phyloP scores from a whole-genome alignment of 192 early-diverging fungal species.

The Chytriomyces hyalinus region DNA sequence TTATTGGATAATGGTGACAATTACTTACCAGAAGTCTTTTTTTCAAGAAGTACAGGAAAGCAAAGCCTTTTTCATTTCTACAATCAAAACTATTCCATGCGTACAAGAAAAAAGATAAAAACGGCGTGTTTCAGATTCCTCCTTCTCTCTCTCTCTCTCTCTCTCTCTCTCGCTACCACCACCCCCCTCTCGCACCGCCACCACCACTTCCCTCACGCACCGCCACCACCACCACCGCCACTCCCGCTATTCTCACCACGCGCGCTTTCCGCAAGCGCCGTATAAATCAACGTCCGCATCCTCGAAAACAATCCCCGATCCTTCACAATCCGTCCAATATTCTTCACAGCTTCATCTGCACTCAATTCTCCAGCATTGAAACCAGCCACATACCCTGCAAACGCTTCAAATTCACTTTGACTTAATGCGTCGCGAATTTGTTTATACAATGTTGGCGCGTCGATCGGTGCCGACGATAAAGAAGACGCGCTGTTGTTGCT shows the following conservation, averaged over 20 bases:
- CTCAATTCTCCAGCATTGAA: conserved; percentile 49
- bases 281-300: conserved; percentile 50
- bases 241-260: background rate
- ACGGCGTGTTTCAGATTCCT: no score
- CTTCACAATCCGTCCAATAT: conserved; percentile 46
- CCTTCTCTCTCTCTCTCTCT: no score
- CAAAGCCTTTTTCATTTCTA: no score
- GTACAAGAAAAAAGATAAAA: no score
- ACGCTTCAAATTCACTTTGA: conserved; percentile 53
- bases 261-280: conserved; percentile 47
- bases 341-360: conserved; percentile 47
- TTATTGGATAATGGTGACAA: no score
- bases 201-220: no score
- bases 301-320: conserved; percentile 40
- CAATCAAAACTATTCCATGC: no score
- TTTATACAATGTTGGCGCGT: conserved; percentile 53
- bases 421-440: conserved; percentile 46
- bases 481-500: background rate
- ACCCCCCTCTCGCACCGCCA: no score
- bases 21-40: no score
- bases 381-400: conserved; percentile 51
- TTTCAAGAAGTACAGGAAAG: no score
- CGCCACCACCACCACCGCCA: no score
- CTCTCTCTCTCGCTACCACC: no score
- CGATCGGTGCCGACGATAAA: conserved; percentile 12